These are phyloP conservation scores for Calvatia gigantea DNA, from an alignment of 768 basidiomycete genomes.

Conservation along the genomic window DNA sequence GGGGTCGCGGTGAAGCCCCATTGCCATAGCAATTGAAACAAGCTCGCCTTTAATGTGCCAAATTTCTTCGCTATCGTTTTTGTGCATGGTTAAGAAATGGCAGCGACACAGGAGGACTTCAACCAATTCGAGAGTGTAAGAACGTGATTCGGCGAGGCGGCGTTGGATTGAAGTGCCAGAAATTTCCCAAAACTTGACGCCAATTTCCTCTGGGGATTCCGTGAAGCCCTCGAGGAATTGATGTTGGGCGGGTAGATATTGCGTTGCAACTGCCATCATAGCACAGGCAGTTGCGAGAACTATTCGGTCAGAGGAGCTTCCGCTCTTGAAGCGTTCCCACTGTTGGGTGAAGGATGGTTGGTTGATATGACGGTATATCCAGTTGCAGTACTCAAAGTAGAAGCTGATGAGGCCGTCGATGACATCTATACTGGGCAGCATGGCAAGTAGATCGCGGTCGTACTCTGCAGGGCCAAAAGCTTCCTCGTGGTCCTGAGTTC, in stretches of 20 bases:
- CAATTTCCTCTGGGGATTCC: constrained; percentile 54
- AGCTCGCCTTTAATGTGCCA: constrained; percentile 76
- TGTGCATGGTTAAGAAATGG: constrained; percentile 70
- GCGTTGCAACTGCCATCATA: constrained; percentile 70
- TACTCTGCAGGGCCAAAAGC: constrained; percentile 51
- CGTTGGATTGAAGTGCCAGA: constrained; percentile 63
- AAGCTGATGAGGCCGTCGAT: constrained; percentile 72
- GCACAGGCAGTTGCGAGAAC: constrained; percentile 70
- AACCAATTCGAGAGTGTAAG: constrained; percentile 69
- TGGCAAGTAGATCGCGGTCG: constrained; percentile 68
- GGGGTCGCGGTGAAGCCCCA: constrained; percentile 88
- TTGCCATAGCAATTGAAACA: constrained; percentile 70
- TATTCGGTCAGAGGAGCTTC: constrained; percentile 60
- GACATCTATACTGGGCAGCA: constrained; percentile 61
- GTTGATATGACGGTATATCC: constrained; percentile 82
- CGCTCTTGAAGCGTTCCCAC: constrained; percentile 75
- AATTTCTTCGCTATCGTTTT: constrained; percentile 77
- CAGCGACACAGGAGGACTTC: constrained; percentile 69
- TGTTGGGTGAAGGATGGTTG: constrained; percentile 54
- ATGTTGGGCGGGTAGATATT: constrained; percentile 68
- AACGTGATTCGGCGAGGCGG: constrained; percentile 54
- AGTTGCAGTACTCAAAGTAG: constrained; percentile 87
- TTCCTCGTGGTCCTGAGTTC: constrained; percentile 48
- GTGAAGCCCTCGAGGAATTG: constrained; percentile 51
- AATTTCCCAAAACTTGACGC: constrained; percentile 65